Conservation (phyloP, 2,329 filamentous ascomycete species). For the Cordyceps tenuipes region DNA sequence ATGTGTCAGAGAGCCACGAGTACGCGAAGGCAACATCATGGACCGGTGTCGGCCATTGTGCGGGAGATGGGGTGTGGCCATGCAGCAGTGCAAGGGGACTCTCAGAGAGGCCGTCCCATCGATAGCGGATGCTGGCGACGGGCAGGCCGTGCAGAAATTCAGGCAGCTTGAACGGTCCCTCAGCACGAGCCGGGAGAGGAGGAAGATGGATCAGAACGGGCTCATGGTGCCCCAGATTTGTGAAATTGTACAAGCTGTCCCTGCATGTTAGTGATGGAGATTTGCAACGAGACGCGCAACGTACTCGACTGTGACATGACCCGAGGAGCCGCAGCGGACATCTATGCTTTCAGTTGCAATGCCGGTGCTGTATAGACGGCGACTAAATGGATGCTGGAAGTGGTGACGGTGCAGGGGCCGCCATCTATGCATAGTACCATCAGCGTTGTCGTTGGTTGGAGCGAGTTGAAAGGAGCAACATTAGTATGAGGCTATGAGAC, state of each 20-base stretch:
- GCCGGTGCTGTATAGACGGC: conserved; percentile 19
- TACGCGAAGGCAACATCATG: conserved; percentile 50
- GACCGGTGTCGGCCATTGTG: conserved; percentile 47
- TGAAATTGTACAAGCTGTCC: conserved; percentile 41
- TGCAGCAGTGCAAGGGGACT: conserved; percentile 12
- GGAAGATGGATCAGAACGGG: conserved; percentile 51
- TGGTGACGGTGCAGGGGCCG: conserved; percentile 10
- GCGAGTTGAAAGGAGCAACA: neutral
- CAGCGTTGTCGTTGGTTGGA: neutral
- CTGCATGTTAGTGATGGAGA: neutral
- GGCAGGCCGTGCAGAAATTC: conserved; percentile 34
- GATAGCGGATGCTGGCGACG: conserved; percentile 50
- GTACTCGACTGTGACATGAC: conserved; percentile 43
- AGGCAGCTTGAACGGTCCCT: conserved; percentile 26
- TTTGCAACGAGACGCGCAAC: conserved; percentile 15
- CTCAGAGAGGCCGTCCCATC: conserved; percentile 35
- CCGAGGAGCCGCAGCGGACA: conserved; percentile 41
- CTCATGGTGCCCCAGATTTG: conserved; percentile 25
- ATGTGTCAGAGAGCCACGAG: conserved; percentile 39
- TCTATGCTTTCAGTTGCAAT: conserved; percentile 29
- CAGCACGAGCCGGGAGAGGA: conserved; percentile 30
- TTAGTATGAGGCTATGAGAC: neutral
- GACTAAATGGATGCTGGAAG: conserved; percentile 13
- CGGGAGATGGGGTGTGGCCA: conserved; percentile 16
- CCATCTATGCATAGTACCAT: conserved; percentile 7